These are phyloP conservation scores for Theobroma grandiflorum DNA, from an alignment of 441 rosid genomes.

Conservation along the genomic window DNA sequence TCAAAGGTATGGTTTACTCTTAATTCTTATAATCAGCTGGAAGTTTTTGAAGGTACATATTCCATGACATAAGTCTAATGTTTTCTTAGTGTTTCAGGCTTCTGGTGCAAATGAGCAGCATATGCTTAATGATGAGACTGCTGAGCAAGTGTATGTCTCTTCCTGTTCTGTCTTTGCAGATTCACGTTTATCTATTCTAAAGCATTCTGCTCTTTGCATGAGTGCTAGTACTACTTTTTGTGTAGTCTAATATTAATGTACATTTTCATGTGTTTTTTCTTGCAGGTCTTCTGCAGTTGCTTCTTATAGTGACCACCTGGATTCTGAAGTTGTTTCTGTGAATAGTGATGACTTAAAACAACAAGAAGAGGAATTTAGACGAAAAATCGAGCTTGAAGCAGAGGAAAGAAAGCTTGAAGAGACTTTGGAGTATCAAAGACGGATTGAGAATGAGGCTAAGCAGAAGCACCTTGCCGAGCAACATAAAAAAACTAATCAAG, in stretches of 20 bases:
- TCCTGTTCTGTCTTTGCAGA: slow-evolving; percentile 22
- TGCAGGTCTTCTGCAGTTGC: slow-evolving; percentile 69
- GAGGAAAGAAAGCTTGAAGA: slow-evolving; percentile 93
- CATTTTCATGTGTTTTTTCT: slow-evolving; percentile 37
- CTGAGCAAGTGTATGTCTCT: slow-evolving; percentile 61
- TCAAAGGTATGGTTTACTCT: slow-evolving; percentile 58
- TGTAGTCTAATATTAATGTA: slow-evolving; percentile 26
- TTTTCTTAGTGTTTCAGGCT: slow-evolving; percentile 50
- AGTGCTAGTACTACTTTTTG: slow-evolving; percentile 17
- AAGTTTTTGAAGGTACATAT: slow-evolving; percentile 19
- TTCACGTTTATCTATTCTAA: slow-evolving; percentile 16
- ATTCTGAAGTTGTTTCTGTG: slow-evolving; percentile 51
- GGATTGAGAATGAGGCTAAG: slow-evolving; percentile 92
- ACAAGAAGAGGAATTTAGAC: slow-evolving; percentile 79
- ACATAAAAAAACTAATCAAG: slow-evolving; percentile 58
- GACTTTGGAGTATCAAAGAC: slow-evolving; percentile 86
- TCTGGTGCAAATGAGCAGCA: slow-evolving; percentile 54
- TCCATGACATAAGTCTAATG: slow-evolving; percentile 22
- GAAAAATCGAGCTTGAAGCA: slow-evolving; percentile 79
- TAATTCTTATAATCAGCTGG: slow-evolving; percentile 13
- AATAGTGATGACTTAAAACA: slow-evolving; percentile 58
- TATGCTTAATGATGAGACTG: slow-evolving; percentile 49
- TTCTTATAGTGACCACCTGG: slow-evolving; percentile 58
- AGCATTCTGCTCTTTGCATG: slow-evolving; percentile 17
- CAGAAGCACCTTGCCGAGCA: slow-evolving; percentile 87